Base-by-base conservation (phyloP, 768 basidiomycete genomes). In the Infundibulicybe gibba region DNA sequence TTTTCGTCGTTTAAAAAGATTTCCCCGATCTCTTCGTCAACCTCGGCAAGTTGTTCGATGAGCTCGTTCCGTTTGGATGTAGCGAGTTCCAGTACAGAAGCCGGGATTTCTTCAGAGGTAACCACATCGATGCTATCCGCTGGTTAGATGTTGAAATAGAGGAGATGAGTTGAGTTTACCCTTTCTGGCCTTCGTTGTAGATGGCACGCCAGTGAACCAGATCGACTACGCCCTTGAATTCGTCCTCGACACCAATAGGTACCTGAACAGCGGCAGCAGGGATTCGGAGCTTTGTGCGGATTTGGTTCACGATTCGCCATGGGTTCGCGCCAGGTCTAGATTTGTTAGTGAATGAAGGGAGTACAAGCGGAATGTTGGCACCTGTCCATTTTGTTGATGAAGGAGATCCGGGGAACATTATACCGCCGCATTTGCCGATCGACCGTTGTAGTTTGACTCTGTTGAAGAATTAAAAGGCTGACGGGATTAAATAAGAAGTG, bases 301-400 rank as follows among this genome's bases (percentile, higher is more conserved):
- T 90, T 63, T 98, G 97, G 46, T 81, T 75, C 32, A 98, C 81
- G 40, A 98, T 93, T 47, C 94, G 79, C 89, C 91, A 95, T 2
- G 97, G 97, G 66, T 97, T 97, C 16, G 97, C 92, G 43, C 97
- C 97, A 48, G 95, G 94, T 58, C 93, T 92, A 49, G 14, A 11
- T 2, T 49, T 5, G 6, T 33, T 54, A 17, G 40, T 35, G 37
- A 16, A 19, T 20, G 47, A 21, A 17, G 10, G 31, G 30, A 20
- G 12, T 14, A 33, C 19, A 8, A 44, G 16, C 10, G 31, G 20
- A 41, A 12, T 11, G 41, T 13, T 10, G 6, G 57, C 42, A 90
- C 90, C 92, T 80, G 60, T 98, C 95, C 95, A 98, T 97, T 70
- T 98, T 98, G 69, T 98, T 98, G 60, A 98, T 83, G 65, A 97